phyloP scores from a whole-genome alignment of 2,329 filamentous ascomycete species.

The Alternaria sp. region DNA sequence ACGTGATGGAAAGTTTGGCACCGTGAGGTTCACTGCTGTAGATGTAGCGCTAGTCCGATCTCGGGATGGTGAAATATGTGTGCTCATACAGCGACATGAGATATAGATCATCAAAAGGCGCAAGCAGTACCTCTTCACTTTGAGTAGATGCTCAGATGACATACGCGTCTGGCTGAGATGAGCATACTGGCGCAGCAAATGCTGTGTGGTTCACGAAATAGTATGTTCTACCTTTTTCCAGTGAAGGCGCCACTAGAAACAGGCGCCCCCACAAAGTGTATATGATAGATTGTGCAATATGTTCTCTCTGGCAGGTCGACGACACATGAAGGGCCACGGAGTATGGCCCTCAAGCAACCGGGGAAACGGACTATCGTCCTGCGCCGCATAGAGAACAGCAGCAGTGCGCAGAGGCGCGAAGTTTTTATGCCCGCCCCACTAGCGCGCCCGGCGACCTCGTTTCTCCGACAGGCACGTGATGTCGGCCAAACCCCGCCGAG shows the following conservation, averaged over 20 bases:
- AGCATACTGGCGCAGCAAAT: not conserved
- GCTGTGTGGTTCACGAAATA: conserved; percentile 4
- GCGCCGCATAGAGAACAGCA: conserved; percentile 81
- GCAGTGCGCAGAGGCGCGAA: conserved; percentile 33
- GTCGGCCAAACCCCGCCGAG: conserved; percentile 14
- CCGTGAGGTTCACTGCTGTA: conserved; percentile 6
- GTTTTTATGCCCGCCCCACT: conserved; percentile 32
- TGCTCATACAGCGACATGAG: not conserved
- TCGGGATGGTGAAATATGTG: not conserved
- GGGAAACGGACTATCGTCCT: conserved; percentile 72
- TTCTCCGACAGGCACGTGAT: conserved; percentile 15
- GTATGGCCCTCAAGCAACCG: conserved; percentile 74
- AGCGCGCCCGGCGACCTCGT: conserved; percentile 11
- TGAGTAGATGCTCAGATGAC: not conserved
- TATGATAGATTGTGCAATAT: conserved; percentile 73
- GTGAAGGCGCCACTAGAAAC: conserved; percentile 47
- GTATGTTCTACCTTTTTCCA: conserved; percentile 65
- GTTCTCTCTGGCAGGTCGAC: conserved; percentile 75
- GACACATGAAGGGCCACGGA: conserved; percentile 71
- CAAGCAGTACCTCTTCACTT: not conserved
- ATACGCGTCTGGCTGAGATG: not conserved
- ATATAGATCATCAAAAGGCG: not conserved
- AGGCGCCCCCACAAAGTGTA: conserved; percentile 53
- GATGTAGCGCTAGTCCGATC: not conserved
- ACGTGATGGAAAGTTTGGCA: not conserved